Conservation (phyloP, 129 eudicot species). For the Flaveria ramosissima region DNA sequence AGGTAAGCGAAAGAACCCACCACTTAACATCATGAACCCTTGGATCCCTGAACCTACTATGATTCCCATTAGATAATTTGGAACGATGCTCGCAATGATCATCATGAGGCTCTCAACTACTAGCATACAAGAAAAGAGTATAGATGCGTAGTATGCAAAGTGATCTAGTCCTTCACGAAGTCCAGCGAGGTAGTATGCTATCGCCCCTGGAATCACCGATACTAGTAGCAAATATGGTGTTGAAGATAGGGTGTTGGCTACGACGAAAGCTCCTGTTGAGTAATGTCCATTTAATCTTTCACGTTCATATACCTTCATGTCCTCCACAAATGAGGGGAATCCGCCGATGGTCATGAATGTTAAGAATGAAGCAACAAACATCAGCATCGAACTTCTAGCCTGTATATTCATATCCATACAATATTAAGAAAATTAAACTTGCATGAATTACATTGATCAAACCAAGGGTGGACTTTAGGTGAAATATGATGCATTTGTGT, state of each 20-base stretch:
- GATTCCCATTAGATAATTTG: conserved; percentile 53
- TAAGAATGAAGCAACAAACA: conserved; percentile 67
- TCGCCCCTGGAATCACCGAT: conserved; percentile 44
- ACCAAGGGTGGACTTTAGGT: no score
- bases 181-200: conserved; percentile 41
- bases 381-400: conserved; percentile 78
- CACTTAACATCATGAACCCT: conserved; percentile 36
- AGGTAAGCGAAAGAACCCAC: conserved; percentile 45
- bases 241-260: conserved; percentile 51
- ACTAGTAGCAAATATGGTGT: conserved; percentile 42
- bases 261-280: conserved; percentile 34
- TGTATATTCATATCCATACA: conserved; percentile 24
- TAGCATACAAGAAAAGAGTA: conserved; percentile 39
- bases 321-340: conserved; percentile 87
- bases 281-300: conserved; percentile 55
- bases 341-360: conserved; percentile 91
- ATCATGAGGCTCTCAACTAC: conserved; percentile 61
- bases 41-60: conserved; percentile 48
- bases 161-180: conserved; percentile 39
- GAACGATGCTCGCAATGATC: conserved; percentile 54
- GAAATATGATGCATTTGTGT: no score
- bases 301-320: conserved; percentile 60
- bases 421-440: background rate
- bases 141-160: conserved; percentile 32
- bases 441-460: background rate